Evolutionary conservation across 345 rosid genomes (phyloP).

Genomic region (Populus alba): DNA sequence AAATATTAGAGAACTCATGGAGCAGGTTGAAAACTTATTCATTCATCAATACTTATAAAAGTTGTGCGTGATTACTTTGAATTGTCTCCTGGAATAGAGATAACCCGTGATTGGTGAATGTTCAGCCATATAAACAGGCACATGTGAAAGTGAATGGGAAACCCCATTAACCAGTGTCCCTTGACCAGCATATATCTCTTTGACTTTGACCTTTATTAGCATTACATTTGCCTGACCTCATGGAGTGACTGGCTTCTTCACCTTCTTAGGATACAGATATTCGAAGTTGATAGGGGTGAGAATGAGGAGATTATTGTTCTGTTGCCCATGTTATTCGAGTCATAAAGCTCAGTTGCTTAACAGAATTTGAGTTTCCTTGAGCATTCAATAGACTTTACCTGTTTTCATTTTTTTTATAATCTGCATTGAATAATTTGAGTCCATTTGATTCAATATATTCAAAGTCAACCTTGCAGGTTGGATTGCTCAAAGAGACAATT

Average conservation of each 20-base stretch:
- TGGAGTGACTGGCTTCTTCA: neutral
- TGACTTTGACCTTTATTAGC: neutral
- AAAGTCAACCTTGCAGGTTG: slow-evolving; percentile 46
- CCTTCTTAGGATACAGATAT: neutral
- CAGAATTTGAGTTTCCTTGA: neutral
- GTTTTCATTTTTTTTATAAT: neutral
- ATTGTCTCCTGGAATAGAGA: neutral
- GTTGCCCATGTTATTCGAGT: neutral
- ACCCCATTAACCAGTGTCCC: neutral
- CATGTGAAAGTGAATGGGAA: neutral
- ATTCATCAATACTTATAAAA: neutral
- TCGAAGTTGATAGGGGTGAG: neutral
- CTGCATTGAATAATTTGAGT: neutral
- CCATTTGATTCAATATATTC: neutral
- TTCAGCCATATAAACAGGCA: neutral
- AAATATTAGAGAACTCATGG: slow-evolving; percentile 86
- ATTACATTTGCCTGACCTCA: neutral
- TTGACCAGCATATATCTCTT: neutral
- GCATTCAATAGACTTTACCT: neutral
- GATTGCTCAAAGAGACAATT: slow-evolving; percentile 65
- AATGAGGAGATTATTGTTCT: neutral
- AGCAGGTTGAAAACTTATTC: slow-evolving; percentile 49
- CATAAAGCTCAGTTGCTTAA: neutral
- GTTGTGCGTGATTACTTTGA: neutral
- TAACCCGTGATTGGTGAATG: neutral